Evolutionary conservation across 495 filamentous ascomycete genomes (phyloP), one percentile per base, ranked within the genome.

Genomic region (Penicillium soppii): DNA sequence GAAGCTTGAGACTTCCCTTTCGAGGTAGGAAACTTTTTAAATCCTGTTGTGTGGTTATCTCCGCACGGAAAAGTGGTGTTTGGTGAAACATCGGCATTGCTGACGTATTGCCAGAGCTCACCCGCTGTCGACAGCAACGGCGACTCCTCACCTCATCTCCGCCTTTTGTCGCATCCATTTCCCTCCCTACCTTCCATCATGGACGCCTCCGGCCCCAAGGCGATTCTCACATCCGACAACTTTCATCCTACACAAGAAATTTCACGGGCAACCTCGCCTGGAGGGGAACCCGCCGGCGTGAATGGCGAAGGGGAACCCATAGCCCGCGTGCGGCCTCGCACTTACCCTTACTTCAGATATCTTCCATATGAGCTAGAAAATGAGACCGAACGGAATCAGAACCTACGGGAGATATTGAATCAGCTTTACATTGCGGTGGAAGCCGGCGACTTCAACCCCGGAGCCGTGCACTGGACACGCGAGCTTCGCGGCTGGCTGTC

Each of bases 401-500:
- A 89, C 43, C 73, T 97, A 38, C 76, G 83, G 7, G 89, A 92
- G 69, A 96, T 96, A 50, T 72, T 97, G 60, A 90, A 89, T 60
- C 88, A 95, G 57, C 85, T 99, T 21, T 97, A 95, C 63, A 86
- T 96, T 61, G 79, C 91, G 22, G 80, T 97, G 52, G 85, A 90
- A 66, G 86, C 94, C 13, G 91, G 95, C 27, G 95, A 99, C 67
- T 97, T 97, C 69, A 82, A 86, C 43, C 89, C 94, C 0, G 95
- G 94, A 13, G 94, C 94, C 10, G 78, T 95, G 17, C 92, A 97
- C 70, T 99, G 95, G 95, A 97, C 94, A 46, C 83, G 94, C 58
- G 92, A 97, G 77, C 84, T 99, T 17, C 82, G 90, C 63, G 91
- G 88, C 71, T 99, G 94, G 95, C 77, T 99, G 20, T 86, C 86